These are phyloP conservation scores for Rubia tinctorum DNA, from an alignment of 305 asterid species.

Conservation along the genomic window DNA sequence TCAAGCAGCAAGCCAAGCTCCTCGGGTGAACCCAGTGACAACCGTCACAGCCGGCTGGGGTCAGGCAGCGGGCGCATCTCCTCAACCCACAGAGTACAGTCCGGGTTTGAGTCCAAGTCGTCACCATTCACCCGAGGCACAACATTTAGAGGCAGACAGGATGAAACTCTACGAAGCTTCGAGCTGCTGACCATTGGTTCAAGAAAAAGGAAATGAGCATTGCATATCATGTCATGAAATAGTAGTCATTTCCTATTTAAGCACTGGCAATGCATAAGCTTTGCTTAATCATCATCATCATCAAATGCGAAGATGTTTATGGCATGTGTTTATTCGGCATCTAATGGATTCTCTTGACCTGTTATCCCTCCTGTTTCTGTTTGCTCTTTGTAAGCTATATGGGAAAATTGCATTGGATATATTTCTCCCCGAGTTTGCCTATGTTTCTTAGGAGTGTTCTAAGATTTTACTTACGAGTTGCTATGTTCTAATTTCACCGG, in stretches of 20 bases:
- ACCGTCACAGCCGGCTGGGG: conserved; percentile 53
- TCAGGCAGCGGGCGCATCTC: conserved; percentile 65
- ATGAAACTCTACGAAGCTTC: conserved; percentile 79
- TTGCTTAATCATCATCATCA: background rate
- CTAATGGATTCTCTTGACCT: background rate
- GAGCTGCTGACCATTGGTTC: conserved; percentile 68
- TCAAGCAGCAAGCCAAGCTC: conserved; percentile 79
- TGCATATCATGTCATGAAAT: too few relatives aligned
- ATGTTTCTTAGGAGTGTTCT: background rate
- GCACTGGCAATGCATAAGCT: conserved; percentile 8
- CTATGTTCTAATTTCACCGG: too few relatives aligned
- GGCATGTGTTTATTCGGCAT: background rate
- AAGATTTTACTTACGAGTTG: too few relatives aligned
- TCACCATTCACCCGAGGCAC: conserved; percentile 63
- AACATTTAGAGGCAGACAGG: conserved; percentile 56
- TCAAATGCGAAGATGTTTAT: background rate
- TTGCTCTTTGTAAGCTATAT: background rate
- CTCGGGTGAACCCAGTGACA: conserved; percentile 72
- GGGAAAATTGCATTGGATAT: background rate
- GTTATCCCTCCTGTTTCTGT: background rate
- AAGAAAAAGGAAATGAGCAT: conserved; percentile 24
- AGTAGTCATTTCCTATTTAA: background rate
- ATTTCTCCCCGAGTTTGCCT: background rate
- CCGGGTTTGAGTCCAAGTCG: conserved; percentile 76
- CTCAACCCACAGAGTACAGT: conserved; percentile 68